Percentiles rank a stretch among this genome's conserved stretches.
Conservation (phyloP, 2,329 filamentous ascomycete genomes). For the Canariomyces notabilis region DNA sequence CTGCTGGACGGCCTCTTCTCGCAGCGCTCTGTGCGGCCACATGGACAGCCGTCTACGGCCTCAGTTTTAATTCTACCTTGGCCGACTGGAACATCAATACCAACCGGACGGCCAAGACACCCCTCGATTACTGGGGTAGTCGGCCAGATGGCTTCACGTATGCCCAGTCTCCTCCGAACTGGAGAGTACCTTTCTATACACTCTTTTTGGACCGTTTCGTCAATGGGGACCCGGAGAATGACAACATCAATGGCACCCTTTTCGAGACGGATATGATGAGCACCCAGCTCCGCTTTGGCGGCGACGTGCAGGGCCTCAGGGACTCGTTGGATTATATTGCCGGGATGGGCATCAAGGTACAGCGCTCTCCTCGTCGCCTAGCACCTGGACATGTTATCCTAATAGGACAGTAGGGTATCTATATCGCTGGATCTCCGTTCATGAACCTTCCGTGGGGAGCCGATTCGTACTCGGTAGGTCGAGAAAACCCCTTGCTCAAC, state of each 20-base stretch:
- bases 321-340: constrained; percentile 60
- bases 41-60: constrained; percentile 28
- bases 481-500: not conserved
- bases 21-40: constrained; percentile 24
- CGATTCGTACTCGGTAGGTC: constrained; percentile 48
- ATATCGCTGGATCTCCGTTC: constrained; percentile 56
- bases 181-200: constrained; percentile 63
- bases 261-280: constrained; percentile 57
- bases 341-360: constrained; percentile 55
- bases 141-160: constrained; percentile 44
- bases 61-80: constrained; percentile 27
- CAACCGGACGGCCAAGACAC: constrained; percentile 50
- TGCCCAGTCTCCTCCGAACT: constrained; percentile 52
- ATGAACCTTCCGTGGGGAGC: constrained; percentile 61
- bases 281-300: constrained; percentile 60
- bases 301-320: constrained; percentile 52
- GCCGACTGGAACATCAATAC: constrained; percentile 56
- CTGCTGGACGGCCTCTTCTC: constrained; percentile 21
- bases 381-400: not conserved
- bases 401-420: constrained; percentile 16
- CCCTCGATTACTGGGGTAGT: constrained; percentile 54
- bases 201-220: constrained; percentile 60
- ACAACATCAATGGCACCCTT: constrained; percentile 55
- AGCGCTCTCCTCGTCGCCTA: not conserved
- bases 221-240: constrained; percentile 60